Base-by-base conservation (phyloP, 2,329 filamentous ascomycete genomes). In the Ascochyta pisi region DNA sequence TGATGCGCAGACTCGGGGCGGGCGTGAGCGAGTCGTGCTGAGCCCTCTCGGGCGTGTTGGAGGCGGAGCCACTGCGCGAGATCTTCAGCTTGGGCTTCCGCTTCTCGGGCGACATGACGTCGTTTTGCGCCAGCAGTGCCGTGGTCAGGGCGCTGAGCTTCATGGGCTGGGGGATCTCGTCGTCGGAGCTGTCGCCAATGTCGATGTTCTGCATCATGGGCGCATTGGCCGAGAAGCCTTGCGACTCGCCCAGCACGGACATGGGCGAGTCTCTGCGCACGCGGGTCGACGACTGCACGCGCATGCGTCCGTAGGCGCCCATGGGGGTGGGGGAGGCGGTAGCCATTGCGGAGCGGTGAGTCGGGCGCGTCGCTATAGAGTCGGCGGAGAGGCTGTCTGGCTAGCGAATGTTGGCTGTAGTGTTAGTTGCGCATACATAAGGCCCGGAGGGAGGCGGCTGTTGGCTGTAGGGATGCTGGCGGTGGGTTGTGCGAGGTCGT, bases 91-190 rank as follows among this genome's bases (percentile, higher is more conserved):
- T 77, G 3, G 71, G 73, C 55, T 71, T 73, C 35, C 73, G 62
- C 62, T 70, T 74, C 47, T 75, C 71, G 6, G 75, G 74, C 33
- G 74, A 76, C 22, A 67, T 71, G 68, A 75, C 66, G 35, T 80
- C 34, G 54, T 79, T 77, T 50, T 82, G 80, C 22, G 76, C 76
- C 44, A 97, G 82, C 15, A 97, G 82, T 19, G 92, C 93, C 72
- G 95, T 94, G 44, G 94, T 96, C 64, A 95, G 85, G 67, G 93
- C 92, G 73, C 92, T 97, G 73, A 97, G 89, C 79, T 95, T 96
- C 86, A 95, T 92, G 67, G 92, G 92, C 49, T 78, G 70, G 65
- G 91, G 89, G 26, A 96, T 91, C 77, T 97, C 94, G 69, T 97
- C 94, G 77, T 97, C 94, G 23, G 93, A 96, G 80, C 91, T 96